Base-by-base conservation (phyloP, 257 asterid genomes). In the Thymus mandschuricus region DNA sequence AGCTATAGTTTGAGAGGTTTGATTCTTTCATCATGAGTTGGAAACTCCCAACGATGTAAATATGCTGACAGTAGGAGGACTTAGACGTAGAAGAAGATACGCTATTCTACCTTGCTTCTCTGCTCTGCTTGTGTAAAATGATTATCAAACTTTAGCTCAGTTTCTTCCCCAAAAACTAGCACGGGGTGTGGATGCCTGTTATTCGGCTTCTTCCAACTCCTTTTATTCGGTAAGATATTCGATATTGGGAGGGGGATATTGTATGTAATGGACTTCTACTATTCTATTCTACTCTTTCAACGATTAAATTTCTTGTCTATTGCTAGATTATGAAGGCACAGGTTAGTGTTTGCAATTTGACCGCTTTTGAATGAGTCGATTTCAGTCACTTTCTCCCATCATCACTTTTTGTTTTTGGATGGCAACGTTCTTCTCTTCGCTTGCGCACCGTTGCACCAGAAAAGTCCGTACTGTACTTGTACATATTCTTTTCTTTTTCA, bases 61-160 rank as follows among this genome's bases (percentile, higher is more conserved):
- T 76, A 76, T 70, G 73, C 58, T 75, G 48, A 66, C 70, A 33
- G 60, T 71, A 66, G 80, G 66, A 63, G 59, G 59, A 40, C 60
- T 35, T 55, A 79, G 75, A 44, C 9, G 49, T 44, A 44, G 49
- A 70, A 49, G 48, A 69, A 64, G 72, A 49, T 76, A 52, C 70
- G 67, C 61, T 72, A 69, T 12, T 41, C 61, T 64, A 33, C 43
- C 31, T 29, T 55, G 56, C 62, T 68, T 69, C 57, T 51, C 21
- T 48, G 21, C 21, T 48, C 28, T 49, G 68, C 46, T 69, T 46
- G 49, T 78, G 82, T 81, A 81, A 72, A 74, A 77, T 78, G 65
- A 48, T 56, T 50, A 56, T 56, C 60, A 41, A 49, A 29, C 68
- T 5, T 61, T 66, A 75, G 57, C 52, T 65, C 55, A 59, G 71